Percentiles rank a stretch among this genome's conserved stretches.
Evolutionary conservation across 1,284 basidiomycete genomes (phyloP).

Genomic region (Pterulicium gracile): DNA sequence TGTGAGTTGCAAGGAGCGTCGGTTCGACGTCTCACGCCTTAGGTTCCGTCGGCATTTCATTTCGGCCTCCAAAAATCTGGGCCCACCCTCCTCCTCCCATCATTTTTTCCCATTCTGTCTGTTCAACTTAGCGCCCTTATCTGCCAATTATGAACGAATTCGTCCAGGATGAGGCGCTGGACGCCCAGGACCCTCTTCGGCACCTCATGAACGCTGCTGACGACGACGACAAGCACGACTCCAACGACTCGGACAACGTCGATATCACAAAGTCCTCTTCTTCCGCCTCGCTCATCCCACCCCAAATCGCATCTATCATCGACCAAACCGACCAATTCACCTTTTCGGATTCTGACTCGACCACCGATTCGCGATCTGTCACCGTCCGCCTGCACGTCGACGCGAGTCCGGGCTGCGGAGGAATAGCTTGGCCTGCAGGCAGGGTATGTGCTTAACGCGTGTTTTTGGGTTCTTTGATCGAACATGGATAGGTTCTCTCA

Average conservation of each 20-base stretch:
- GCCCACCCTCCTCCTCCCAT: too few species aligned
- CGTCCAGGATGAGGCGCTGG: conserved; percentile 43
- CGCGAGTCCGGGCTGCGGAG: conserved; percentile 81
- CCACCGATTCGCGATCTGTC: conserved; percentile 19
- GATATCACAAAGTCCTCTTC: conserved; percentile 37
- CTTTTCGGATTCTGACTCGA: conserved; percentile 21
- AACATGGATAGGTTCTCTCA: conserved; percentile 2
- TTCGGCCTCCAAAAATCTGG: too few species aligned
- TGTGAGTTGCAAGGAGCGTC: neutral
- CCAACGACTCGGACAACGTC: conserved; percentile 30
- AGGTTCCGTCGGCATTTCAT: too few species aligned
- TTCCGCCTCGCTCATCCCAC: neutral
- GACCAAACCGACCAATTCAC: conserved; percentile 36
- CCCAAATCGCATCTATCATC: conserved; percentile 24
- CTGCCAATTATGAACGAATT: conserved; percentile 23
- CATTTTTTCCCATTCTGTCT: too few species aligned
- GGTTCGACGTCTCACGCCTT: too few species aligned
- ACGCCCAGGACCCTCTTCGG: conserved; percentile 48
- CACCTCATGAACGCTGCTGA: conserved; percentile 39
- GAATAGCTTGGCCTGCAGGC: conserved; percentile 87
- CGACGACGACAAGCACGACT: conserved; percentile 14
- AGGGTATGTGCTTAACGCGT: conserved; percentile 65
- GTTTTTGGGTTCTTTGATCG: conserved; percentile 13
- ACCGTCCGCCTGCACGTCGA: conserved; percentile 51
- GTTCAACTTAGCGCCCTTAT: too few species aligned